These are phyloP conservation scores for Trypanosoma avium DNA, from an alignment of 208 protist species.

Conservation along the genomic window DNA sequence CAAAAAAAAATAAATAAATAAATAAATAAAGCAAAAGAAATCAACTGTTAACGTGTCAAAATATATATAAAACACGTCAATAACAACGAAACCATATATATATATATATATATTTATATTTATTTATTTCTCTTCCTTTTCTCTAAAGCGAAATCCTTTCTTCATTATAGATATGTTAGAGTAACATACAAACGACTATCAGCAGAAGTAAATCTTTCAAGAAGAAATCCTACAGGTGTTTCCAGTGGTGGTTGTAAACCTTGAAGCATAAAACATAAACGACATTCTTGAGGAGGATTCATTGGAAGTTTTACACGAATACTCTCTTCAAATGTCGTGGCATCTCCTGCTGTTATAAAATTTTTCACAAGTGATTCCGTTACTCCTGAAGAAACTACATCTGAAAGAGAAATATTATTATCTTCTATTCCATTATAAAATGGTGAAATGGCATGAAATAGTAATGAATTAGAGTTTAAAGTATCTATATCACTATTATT, in stretches of 20 bases:
- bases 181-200: slow-evolving; percentile 66
- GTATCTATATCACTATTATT: not conserved
- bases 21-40: slow-evolving; percentile 4
- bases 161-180: slow-evolving; percentile 32
- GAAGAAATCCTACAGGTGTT: slow-evolving; percentile 58
- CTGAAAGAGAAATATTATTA: not conserved
- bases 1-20: not conserved
- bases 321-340: not conserved
- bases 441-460: slow-evolving; percentile 12
- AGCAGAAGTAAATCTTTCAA: slow-evolving; percentile 51
- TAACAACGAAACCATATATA: not conserved
- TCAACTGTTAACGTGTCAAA: too few species aligned
- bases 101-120: too few species aligned
- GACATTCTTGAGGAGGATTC: slow-evolving; percentile 5
- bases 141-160: too few species aligned
- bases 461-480: not conserved
- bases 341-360: slow-evolving; percentile 21
- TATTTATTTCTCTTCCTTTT: too few species aligned
- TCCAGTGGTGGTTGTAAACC: slow-evolving; percentile 48
- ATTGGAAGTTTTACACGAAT: slow-evolving; percentile 7
- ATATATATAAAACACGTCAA: too few species aligned
- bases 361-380: slow-evolving; percentile 14
- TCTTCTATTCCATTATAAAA: slow-evolving; percentile 23
- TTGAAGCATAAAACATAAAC: slow-evolving; percentile 59
- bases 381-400: not conserved